Evolutionary conservation across 192 early-diverging fungal genomes (phyloP).

Genomic region (Allomyces arbusculus): DNA sequence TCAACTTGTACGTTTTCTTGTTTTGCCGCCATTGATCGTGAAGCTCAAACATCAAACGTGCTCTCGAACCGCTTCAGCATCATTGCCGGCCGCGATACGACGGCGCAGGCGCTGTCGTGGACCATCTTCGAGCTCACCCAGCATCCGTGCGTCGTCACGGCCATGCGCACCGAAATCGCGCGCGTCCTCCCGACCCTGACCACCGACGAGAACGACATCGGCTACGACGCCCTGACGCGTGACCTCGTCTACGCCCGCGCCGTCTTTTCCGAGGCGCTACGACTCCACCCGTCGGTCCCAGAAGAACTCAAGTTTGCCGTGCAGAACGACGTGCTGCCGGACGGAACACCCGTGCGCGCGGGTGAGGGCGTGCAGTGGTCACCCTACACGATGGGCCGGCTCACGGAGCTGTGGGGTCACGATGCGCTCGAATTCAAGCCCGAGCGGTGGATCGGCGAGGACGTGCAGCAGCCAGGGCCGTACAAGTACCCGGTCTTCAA

Average conservation of each 20-base stretch:
- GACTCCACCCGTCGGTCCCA: conserved; percentile 48
- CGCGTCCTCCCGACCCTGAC: neutral
- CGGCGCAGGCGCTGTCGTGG: conserved; percentile 34
- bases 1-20: conserved; percentile 14
- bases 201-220: neutral
- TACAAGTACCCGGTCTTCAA: conserved; percentile 37
- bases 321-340: conserved; percentile 34
- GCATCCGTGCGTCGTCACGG: conserved; percentile 13
- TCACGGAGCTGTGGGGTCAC: conserved; percentile 34
- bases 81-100: conserved; percentile 28
- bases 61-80: neutral
- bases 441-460: conserved; percentile 31
- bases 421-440: conserved; percentile 40
- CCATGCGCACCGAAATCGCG: conserved; percentile 13
- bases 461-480: conserved; percentile 9
- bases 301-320: conserved; percentile 27
- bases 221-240: conserved; percentile 13
- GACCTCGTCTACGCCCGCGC: conserved; percentile 30
- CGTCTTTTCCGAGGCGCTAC: conserved; percentile 35
- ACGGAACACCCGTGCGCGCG: conserved; percentile 26
- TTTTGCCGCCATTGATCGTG: neutral
- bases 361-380: conserved; percentile 28
- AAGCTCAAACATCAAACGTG: too few relatives aligned
- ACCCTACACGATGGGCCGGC: conserved; percentile 29
- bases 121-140: conserved; percentile 20